Evolutionary conservation across 192 early-diverging fungal genomes (phyloP), one percentile per base, ranked within the genome.

Genomic region (Polychytrium aggregatum): DNA sequence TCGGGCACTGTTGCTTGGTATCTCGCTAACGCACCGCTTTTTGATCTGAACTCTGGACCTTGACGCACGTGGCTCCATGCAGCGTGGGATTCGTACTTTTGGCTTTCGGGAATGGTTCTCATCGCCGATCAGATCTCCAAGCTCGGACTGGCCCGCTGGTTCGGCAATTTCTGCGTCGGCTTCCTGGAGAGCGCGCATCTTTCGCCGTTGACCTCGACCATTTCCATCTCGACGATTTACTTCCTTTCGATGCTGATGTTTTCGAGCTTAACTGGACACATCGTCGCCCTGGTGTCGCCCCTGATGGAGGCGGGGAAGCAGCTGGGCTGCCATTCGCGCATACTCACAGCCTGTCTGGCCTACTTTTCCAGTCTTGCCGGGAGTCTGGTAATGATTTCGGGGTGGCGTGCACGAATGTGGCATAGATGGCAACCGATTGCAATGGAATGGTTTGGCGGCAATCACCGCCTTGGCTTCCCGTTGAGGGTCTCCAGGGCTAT

Each of bases 81-180:
- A 31, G 55, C 74, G 40, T 88, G 86, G 86, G 86, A 88, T 51
- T 75, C 80, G 3, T 78, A 85, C 43, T 86, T 84, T 59, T 88
- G 86, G 86, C 62, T 88, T 3, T 77, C 81, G 16, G 80, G 82
- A 31, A 85, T 88, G 63, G 71, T 88, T 33, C 67, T 85, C 0
- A 72, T 88, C 48, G 83, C 82, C 41, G 72, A 84, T 47, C 83
- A 86, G 44, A 62, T 88, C 7, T 64, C 73, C 14, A 72, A 67
- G n/a, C 64, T 81, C 5, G 84, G 84, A n/a, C 62, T 85, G 17
- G 71, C 82, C 13, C 53, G 64, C 14, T 82, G 66, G 61, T 62
- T 88, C 28, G 86, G 86, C 18, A 50, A 71, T 26, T 67, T 60
- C 22, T 69, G 62, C 52, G 36, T 41, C 21, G 34, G 34, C 14